These are phyloP conservation scores for Neocucurbitaria cava DNA, from an alignment of 2,329 filamentous ascomycete species.

Conservation along the genomic window DNA sequence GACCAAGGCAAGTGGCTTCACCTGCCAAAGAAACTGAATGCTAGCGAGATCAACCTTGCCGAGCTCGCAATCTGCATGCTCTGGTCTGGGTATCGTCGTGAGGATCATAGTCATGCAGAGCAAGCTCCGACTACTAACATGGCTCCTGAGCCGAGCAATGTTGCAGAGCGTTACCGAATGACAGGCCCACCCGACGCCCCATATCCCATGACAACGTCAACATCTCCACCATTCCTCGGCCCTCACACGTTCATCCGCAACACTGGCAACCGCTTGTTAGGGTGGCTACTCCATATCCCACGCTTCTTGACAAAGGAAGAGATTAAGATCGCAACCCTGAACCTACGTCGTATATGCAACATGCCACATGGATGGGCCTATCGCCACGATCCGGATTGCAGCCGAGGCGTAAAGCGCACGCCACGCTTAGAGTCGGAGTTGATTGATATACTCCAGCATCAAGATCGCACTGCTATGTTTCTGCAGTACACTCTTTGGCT, in stretches of 20 bases:
- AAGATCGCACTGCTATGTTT: not conserved
- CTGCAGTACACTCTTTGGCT: not conserved
- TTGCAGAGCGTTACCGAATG: not conserved
- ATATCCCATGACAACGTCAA: not conserved
- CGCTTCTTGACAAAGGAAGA: slow-evolving; percentile 2
- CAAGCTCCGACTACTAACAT: not conserved
- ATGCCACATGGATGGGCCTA: not conserved
- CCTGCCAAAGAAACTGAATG: not conserved
- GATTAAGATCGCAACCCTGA: not conserved
- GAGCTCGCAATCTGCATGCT: slow-evolving; percentile 2
- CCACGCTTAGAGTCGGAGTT: not conserved
- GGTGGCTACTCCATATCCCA: slow-evolving; percentile 1
- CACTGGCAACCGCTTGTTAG: not conserved
- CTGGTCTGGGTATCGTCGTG: not conserved
- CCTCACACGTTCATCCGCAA: slow-evolving; percentile 3
- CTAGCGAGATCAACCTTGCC: not conserved
- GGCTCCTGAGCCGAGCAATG: not conserved
- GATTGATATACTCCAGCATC: not conserved
- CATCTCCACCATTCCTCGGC: not conserved
- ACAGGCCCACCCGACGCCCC: not conserved
- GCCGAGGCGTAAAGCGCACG: not conserved
- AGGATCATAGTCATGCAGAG: not conserved
- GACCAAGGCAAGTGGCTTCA: slow-evolving; percentile 2
- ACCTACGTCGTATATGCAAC: not conserved
- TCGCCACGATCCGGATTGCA: not conserved